Evolutionary conservation across 1,139 yeast genomes (phyloP).

Genomic region (Debaryomyces udenii): DNA sequence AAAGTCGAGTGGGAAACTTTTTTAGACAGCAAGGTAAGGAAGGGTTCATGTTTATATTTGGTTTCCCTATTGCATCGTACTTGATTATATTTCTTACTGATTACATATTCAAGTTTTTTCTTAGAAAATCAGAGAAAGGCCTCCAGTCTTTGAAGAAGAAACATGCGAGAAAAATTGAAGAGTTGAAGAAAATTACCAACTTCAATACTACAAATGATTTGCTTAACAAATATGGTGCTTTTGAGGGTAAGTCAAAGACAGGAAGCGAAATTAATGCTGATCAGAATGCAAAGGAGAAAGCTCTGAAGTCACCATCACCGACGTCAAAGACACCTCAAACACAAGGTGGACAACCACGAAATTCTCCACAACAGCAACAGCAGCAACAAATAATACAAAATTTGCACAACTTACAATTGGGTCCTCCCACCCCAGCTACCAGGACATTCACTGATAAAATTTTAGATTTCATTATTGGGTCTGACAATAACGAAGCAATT

Average conservation of each 20-base stretch:
- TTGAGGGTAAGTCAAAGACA: slow-evolving; percentile 26
- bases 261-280: background rate
- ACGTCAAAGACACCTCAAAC: background rate
- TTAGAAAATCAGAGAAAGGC: slow-evolving; percentile 23
- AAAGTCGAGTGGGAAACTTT: slow-evolving; percentile 20
- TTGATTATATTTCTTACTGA: slow-evolving; percentile 25
- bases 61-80: slow-evolving; percentile 33
- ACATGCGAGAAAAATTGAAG: slow-evolving; percentile 68
- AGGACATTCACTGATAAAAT: slow-evolving; percentile 45
- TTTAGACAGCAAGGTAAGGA: slow-evolving; percentile 20
- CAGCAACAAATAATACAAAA: slow-evolving; percentile 2
- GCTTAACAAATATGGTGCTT: slow-evolving; percentile 63
- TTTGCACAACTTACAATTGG: slow-evolving; percentile 3
- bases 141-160: slow-evolving; percentile 41
- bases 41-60: slow-evolving; percentile 23
- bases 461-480: slow-evolving; percentile 64
- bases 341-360: background rate
- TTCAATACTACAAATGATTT: slow-evolving; percentile 77
- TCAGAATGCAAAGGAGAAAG: background rate
- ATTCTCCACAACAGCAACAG: slow-evolving; percentile 4
- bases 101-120: slow-evolving; percentile 27
- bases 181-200: slow-evolving; percentile 76
- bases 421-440: slow-evolving; percentile 10
- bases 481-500: slow-evolving; percentile 66
- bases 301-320: too few species aligned